A percentile compares a stretch with the other conserved stretches of the same genome.
These are phyloP conservation scores for Melaleuca quinquenervia DNA, from an alignment of 345 rosid species.

Conservation along the genomic window DNA sequence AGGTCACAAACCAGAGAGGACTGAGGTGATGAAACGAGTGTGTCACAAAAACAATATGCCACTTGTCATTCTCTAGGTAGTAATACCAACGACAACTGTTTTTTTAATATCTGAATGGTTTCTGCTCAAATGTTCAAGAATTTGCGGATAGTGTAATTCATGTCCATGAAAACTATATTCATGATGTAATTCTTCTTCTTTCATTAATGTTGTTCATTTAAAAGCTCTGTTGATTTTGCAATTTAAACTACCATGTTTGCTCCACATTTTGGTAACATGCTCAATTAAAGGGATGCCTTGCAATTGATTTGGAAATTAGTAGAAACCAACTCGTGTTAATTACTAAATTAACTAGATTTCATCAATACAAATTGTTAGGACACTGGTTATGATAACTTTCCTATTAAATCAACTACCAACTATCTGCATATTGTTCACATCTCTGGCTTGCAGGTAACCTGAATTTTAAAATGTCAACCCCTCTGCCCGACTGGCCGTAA, in stretches of 20 bases:
- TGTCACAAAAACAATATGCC: neutral
- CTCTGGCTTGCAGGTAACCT: neutral
- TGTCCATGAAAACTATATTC: neutral
- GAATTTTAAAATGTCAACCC: neutral
- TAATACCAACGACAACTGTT: neutral
- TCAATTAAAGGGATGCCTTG: neutral
- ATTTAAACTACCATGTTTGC: neutral
- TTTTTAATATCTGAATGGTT: neutral
- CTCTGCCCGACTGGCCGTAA: neutral
- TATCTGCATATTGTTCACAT: neutral
- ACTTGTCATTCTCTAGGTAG: neutral
- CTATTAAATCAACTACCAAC: neutral
- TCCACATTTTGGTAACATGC: neutral
- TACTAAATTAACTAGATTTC: neutral
- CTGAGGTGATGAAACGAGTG: neutral
- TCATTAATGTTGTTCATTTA: neutral
- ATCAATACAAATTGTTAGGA: neutral
- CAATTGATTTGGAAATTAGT: neutral
- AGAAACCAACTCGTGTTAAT: too few species aligned
- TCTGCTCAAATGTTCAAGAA: neutral
- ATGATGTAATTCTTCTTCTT: neutral
- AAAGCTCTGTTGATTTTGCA: neutral
- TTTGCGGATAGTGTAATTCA: neutral
- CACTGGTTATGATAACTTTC: neutral
- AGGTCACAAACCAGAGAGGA: neutral